Evolutionary conservation across 2,329 filamentous ascomycete genomes (phyloP), one percentile per base, ranked within the genome.

Genomic region (Conoideocrella luteorostrata): DNA sequence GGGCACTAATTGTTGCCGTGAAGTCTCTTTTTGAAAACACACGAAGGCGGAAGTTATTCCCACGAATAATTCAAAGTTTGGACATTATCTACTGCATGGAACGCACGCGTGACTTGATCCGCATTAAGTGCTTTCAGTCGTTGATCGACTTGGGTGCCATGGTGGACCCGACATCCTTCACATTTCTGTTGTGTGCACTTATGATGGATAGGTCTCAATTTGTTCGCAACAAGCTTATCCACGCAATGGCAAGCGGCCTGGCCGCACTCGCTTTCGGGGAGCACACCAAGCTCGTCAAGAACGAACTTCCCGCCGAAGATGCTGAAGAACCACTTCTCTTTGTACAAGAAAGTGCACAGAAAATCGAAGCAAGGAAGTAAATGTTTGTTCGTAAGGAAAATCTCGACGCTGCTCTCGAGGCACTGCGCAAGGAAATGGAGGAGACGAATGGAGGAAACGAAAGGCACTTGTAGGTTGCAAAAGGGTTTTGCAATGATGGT

Each of bases 311-410:
- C 5, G 52, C 56, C 20, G 63, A 66, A 21, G 66, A 65, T 21
- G 62, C 55, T 24, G 64, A 64, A 12, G 59, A 63, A 6, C 15
- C 39, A 22, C 53, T 69, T 7, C 51, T 70, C n/a, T 59, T 71
- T 22, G 61, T 71, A 2, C 66, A 70, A 47, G 65, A 69, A 18
- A 67, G 61, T 50, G 64, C 60, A 2, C 56, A 66, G 42, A 66
- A 76, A 53, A 78, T 79, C 10, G 79, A 77, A 52, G 82, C 81
- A 35, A 58, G 67, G 23, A 75, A 74, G 44, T 75, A 80, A 56
- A 77, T 80, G 68, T 82, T 81, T 60, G 76, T 78, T 46, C 77
- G 78, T 51, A 80, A 80, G 51, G 74, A 77, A 54, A 82, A 88
- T 55, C 65, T 80, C 18, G 71, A 77, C 40, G 70, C 75, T 33